These are phyloP conservation scores for Metarhizium humberi DNA, from an alignment of 2,329 filamentous ascomycete species.

Conservation along the genomic window DNA sequence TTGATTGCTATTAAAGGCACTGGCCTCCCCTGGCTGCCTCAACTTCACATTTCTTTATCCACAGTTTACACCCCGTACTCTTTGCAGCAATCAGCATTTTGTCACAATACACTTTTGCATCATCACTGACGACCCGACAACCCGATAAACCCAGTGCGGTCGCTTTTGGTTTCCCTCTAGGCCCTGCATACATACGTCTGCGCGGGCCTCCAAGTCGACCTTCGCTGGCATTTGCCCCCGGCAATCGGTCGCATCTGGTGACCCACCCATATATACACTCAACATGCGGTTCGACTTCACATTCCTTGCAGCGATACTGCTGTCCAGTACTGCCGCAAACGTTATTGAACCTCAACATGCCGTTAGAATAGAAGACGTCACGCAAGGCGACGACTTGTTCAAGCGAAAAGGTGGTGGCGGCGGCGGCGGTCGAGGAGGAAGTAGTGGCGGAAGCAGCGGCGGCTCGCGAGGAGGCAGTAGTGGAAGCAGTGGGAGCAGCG, in stretches of 20 bases:
- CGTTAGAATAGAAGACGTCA: conserved; percentile 14
- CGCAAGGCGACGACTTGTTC: conserved; percentile 36
- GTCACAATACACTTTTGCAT: too few relatives aligned
- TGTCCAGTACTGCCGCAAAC: conserved; percentile 5
- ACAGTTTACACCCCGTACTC: neutral
- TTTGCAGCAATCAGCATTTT: too few relatives aligned
- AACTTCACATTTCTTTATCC: neutral
- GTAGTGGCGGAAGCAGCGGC: conserved; percentile 19
- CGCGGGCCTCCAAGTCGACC: neutral
- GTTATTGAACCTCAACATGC: conserved; percentile 12
- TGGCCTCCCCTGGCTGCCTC: neutral
- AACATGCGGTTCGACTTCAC: conserved; percentile 9
- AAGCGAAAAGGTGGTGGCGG: conserved; percentile 51
- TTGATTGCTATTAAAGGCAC: neutral
- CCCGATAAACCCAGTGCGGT: too few relatives aligned
- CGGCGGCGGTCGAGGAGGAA: conserved; percentile 38
- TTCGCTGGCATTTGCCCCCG: neutral
- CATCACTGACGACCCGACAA: too few relatives aligned
- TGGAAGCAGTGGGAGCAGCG: conserved; percentile 5
- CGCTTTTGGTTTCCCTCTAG: too few relatives aligned
- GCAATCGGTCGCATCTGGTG: neutral
- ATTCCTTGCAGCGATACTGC: conserved; percentile 3
- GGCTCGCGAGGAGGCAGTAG: conserved; percentile 12
- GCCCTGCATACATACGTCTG: neutral
- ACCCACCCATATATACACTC: neutral